These are phyloP conservation scores for Arxiozyma bovina DNA, from an alignment of 1,139 yeast species.

Conservation along the genomic window DNA sequence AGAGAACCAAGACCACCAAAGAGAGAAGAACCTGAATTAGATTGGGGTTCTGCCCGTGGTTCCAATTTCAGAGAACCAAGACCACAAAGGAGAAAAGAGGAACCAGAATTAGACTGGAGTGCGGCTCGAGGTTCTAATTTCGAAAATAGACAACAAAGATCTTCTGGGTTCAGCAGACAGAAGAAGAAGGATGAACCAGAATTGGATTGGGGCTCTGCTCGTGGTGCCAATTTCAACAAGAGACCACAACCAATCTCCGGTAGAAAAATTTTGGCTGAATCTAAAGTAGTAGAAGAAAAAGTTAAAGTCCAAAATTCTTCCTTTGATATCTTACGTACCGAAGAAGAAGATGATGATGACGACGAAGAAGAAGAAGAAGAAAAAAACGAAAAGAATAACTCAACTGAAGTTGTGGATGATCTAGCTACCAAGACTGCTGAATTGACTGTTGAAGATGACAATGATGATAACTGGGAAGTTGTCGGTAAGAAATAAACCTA, in stretches of 20 bases:
- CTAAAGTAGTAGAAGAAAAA: slow-evolving; percentile 33
- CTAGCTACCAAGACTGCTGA: slow-evolving; percentile 41
- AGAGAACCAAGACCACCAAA: slow-evolving; percentile 19
- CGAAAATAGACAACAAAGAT: slow-evolving; percentile 19
- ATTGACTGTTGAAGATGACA: slow-evolving; percentile 24
- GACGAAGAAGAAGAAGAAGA: slow-evolving; percentile 29
- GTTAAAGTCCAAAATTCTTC: slow-evolving; percentile 47
- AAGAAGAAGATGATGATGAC: slow-evolving; percentile 53
- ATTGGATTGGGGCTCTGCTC: slow-evolving; percentile 47
- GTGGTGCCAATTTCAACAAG: slow-evolving; percentile 39
- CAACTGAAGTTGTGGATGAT: slow-evolving; percentile 24
- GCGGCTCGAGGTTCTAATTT: slow-evolving; percentile 38
- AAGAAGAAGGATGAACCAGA: slow-evolving; percentile 37
- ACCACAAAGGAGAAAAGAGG: slow-evolving; percentile 15
- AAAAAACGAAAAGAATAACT: slow-evolving; percentile 9
- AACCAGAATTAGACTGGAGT: slow-evolving; percentile 55
- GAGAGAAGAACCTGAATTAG: slow-evolving; percentile 30
- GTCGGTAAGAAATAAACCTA: slow-evolving; percentile 41
- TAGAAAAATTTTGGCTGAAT: slow-evolving; percentile 31
- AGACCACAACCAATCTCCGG: slow-evolving; percentile 25
- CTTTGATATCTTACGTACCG: slow-evolving; percentile 58
- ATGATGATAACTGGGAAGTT: slow-evolving; percentile 54
- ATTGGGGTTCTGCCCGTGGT: slow-evolving; percentile 38
- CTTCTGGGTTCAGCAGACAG: slow-evolving; percentile 24
- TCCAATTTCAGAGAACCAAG: slow-evolving; percentile 27